These are phyloP conservation scores for Fusarium burgessii DNA, from an alignment of 2,329 filamentous ascomycete genomes.

Conservation along the genomic window DNA sequence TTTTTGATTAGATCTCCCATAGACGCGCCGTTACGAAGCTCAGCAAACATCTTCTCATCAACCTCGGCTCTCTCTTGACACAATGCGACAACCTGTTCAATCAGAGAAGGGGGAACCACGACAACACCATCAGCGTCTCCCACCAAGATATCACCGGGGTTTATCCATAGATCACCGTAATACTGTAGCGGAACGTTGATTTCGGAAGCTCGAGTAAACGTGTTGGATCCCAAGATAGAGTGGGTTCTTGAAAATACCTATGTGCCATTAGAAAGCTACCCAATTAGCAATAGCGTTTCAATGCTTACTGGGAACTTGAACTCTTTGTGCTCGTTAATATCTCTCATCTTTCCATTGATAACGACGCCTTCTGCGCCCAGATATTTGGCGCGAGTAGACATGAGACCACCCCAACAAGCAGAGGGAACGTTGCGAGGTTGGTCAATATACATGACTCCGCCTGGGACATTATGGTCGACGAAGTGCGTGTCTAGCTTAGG, in stretches of 20 bases:
- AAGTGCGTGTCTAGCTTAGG: slow-evolving; percentile 47
- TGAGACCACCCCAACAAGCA: slow-evolving; percentile 48
- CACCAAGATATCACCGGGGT: slow-evolving; percentile 48
- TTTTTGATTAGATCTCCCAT: neutral
- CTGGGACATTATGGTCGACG: slow-evolving; percentile 44
- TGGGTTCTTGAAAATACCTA: slow-evolving; percentile 47
- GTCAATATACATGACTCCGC: slow-evolving; percentile 47
- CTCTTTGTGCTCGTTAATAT: slow-evolving; percentile 47
- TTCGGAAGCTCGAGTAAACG: slow-evolving; percentile 46
- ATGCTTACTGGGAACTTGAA: slow-evolving; percentile 25
- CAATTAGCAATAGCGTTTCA: neutral
- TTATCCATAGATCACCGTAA: slow-evolving; percentile 46
- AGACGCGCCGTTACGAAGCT: slow-evolving; percentile 15
- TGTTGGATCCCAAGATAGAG: slow-evolving; percentile 49
- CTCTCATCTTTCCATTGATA: slow-evolving; percentile 47
- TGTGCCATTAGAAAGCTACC: neutral
- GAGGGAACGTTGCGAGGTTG: slow-evolving; percentile 45
- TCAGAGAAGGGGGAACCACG: slow-evolving; percentile 37
- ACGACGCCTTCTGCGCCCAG: slow-evolving; percentile 45
- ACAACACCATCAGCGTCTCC: slow-evolving; percentile 49
- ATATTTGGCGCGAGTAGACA: slow-evolving; percentile 48
- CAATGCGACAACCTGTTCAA: slow-evolving; percentile 44
- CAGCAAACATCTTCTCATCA: slow-evolving; percentile 45
- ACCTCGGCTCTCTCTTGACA: slow-evolving; percentile 47
- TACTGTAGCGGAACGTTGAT: slow-evolving; percentile 47